Percentiles rank a stretch among this genome's conserved stretches.
phyloP scores from a whole-genome alignment of 176 grass and related monocot genomes.

The Themeda triandra region DNA sequence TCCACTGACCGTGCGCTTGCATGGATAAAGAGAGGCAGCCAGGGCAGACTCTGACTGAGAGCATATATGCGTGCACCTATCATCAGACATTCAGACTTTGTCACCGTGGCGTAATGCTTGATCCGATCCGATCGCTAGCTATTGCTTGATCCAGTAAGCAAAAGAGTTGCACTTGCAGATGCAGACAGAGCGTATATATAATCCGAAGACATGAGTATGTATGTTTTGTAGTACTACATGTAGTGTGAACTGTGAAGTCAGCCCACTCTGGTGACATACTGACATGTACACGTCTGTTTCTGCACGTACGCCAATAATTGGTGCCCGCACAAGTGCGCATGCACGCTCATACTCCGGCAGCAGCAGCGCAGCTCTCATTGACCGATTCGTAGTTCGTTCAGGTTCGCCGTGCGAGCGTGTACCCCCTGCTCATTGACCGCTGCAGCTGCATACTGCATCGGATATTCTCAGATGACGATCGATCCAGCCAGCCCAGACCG shows the following conservation, averaged over 20 bases:
- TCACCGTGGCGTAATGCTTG: background rate
- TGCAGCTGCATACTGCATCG: background rate
- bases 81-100: background rate
- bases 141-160: background rate
- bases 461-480: background rate
- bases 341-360: background rate
- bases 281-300: background rate
- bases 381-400: background rate
- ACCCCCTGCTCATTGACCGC: background rate
- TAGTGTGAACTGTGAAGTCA: too few species aligned
- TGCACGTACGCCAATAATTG: background rate
- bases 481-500: too few species aligned
- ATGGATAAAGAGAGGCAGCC: background rate
- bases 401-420: background rate
- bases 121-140: background rate
- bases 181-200: background rate
- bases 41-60: background rate
- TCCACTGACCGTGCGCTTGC: background rate
- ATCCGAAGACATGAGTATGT: background rate
- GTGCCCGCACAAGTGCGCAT: background rate
- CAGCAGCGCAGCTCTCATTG: background rate
- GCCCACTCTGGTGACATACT: background rate
- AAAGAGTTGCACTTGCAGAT: background rate
- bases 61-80: background rate
- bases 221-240: background rate